Evolutionary conservation across 2,329 filamentous ascomycete species (phyloP).

Genomic region (Claviceps spartinae): DNA sequence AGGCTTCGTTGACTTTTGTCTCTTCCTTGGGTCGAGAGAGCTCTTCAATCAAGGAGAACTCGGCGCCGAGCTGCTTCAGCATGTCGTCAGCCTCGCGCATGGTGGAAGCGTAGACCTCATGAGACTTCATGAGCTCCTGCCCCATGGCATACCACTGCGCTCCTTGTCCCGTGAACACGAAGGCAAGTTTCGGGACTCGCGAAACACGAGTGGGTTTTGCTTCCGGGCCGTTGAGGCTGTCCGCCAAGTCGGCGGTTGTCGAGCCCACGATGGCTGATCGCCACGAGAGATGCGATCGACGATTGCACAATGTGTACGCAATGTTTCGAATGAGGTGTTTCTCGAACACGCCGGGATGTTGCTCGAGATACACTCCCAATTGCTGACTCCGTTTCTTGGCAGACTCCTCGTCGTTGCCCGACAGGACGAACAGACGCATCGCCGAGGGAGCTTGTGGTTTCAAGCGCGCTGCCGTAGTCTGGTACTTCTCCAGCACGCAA

Average conservation of each 20-base stretch:
- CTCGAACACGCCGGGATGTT: constrained; percentile 28
- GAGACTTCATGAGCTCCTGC: constrained; percentile 20
- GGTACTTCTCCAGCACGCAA: constrained; percentile 20
- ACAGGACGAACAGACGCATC: constrained; percentile 27
- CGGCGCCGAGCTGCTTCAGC: constrained; percentile 20
- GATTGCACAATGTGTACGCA: constrained; percentile 33
- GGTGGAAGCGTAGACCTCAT: constrained; percentile 21
- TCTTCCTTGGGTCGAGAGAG: constrained; percentile 20
- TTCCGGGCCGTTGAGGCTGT: constrained; percentile 24
- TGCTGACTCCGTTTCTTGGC: constrained; percentile 17
- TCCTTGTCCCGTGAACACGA: constrained; percentile 28
- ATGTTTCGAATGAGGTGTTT: constrained; percentile 30
- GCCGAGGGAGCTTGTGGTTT: constrained; percentile 7
- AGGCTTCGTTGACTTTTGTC: constrained; percentile 22
- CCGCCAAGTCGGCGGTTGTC: constrained; percentile 30
- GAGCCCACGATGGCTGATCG: constrained; percentile 29
- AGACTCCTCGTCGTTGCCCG: constrained; percentile 24
- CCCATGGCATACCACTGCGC: constrained; percentile 27
- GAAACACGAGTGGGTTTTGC: constrained; percentile 7
- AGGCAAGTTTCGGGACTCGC: constrained; percentile 13
- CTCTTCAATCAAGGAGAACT: constrained; percentile 25
- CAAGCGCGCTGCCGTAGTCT: constrained; percentile 3
- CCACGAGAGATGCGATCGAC: constrained; percentile 29
- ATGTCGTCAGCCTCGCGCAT: constrained; percentile 19
- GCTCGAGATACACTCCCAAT: constrained; percentile 26